Conservation (phyloP, 2,329 filamentous ascomycete genomes). For the Harringtonia lauricola region DNA sequence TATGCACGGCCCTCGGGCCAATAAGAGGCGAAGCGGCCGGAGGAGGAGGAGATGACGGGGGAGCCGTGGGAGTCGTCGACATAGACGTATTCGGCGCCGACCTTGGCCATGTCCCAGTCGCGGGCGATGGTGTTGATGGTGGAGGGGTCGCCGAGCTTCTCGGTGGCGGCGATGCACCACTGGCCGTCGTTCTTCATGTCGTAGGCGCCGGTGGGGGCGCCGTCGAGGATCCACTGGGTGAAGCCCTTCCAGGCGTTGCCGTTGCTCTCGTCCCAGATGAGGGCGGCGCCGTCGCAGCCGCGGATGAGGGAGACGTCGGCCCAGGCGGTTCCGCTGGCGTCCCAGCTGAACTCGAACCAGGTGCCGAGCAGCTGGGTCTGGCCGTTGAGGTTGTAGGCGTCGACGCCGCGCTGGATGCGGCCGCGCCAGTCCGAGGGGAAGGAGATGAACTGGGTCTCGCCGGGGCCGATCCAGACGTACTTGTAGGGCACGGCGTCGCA, state of each 20-base stretch:
- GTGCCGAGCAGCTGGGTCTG: background rate
- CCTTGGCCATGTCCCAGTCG: conserved; percentile 5
- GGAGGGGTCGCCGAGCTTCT: conserved; percentile 1
- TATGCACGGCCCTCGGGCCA: conserved; percentile 6
- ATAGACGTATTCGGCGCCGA: conserved; percentile 3
- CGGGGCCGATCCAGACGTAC: conserved; percentile 6
- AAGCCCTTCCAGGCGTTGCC: conserved; percentile 6
- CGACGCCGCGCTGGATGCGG: conserved; percentile 6
- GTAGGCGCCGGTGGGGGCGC: conserved; percentile 5
- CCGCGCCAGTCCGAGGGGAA: conserved; percentile 3
- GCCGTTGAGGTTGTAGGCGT: conserved; percentile 5
- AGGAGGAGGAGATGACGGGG: conserved; percentile 2
- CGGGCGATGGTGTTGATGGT: conserved; percentile 4
- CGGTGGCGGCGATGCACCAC: conserved; percentile 4
- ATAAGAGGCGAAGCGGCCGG: conserved; percentile 5
- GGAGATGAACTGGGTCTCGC: conserved; percentile 5
- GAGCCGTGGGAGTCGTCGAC: conserved; percentile 6
- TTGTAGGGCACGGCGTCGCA: conserved; percentile 5
- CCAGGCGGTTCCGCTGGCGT: conserved; percentile 2
- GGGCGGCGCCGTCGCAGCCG: conserved; percentile 5
- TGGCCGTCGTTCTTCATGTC: conserved; percentile 5
- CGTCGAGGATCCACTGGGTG: conserved; percentile 5
- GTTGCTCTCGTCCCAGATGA: conserved; percentile 6
- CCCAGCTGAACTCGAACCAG: conserved; percentile 7
- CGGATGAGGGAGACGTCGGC: conserved; percentile 7